phyloP scores from a whole-genome alignment of 805 yeast species.

The Candida awuae region DNA sequence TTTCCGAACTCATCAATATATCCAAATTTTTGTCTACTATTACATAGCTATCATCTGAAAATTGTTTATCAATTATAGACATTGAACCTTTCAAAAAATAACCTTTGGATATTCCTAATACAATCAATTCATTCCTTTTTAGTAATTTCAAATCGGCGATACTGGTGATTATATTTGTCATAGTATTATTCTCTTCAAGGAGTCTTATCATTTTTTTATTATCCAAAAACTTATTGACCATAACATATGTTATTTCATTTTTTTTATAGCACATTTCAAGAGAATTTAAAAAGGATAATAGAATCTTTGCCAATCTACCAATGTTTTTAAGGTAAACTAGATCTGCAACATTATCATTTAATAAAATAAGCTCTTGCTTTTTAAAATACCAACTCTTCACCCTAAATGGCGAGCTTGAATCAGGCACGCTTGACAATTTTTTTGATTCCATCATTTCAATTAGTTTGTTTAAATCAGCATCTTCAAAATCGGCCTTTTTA shows the following conservation, averaged over 20 bases:
- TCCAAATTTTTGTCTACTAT: conserved; percentile 16
- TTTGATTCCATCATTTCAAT: conserved; percentile 6
- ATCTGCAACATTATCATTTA: conserved; percentile 17
- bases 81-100: conserved; percentile 29
- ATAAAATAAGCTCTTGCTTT: conserved; percentile 16
- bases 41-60: conserved; percentile 4
- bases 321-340: conserved; percentile 25
- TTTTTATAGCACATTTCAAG: conserved; percentile 22
- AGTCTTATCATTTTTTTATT: conserved; percentile 15
- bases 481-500: conserved; percentile 11
- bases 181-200: conserved; percentile 19
- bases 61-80: conserved; percentile 9
- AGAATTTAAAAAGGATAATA: conserved; percentile 20
- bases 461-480: conserved; percentile 11
- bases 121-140: conserved; percentile 38
- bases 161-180: conserved; percentile 1
- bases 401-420: conserved; percentile 14
- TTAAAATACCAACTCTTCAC: conserved; percentile 18
- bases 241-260: conserved; percentile 34
- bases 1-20: conserved; percentile 26
- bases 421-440: conserved; percentile 4
- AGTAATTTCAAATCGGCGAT: conserved; percentile 43
- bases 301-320: conserved; percentile 24
- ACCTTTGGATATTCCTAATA: conserved; percentile 25
- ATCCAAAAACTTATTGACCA: conserved; percentile 35